These are phyloP conservation scores for Brasilioporus rufonigricans DNA, from an alignment of 768 basidiomycete genomes.

Conservation along the genomic window DNA sequence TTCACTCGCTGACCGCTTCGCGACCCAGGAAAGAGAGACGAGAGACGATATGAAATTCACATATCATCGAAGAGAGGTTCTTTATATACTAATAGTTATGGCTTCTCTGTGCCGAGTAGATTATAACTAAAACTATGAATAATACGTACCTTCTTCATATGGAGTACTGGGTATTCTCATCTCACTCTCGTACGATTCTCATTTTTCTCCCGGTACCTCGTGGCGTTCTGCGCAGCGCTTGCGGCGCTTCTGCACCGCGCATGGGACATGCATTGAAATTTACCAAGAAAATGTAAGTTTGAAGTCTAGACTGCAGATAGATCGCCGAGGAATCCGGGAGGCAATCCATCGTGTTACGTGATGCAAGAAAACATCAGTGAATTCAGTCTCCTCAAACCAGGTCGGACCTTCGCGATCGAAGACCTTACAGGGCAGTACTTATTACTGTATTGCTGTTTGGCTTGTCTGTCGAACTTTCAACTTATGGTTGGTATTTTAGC, in stretches of 20 bases:
- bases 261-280: background rate
- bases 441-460: background rate
- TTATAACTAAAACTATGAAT: constrained; percentile 8
- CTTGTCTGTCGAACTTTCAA: background rate
- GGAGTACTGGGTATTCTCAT: background rate
- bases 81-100: constrained; percentile 10
- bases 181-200: constrained; percentile 2
- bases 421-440: background rate
- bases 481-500: background rate
- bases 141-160: background rate
- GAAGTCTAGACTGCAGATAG: background rate
- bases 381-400: background rate
- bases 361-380: too few species aligned
- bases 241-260: background rate
- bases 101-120: background rate
- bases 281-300: background rate
- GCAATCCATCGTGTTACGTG: background rate
- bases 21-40: background rate
- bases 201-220: constrained; percentile 8
- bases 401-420: background rate
- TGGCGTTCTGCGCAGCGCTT: constrained; percentile 1
- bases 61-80: background rate
- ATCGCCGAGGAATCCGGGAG: background rate
- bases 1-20: background rate
- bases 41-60: background rate